These are phyloP conservation scores for Cercospora sp. DNA, from an alignment of 2,329 filamentous ascomycete genomes.

Conservation along the genomic window DNA sequence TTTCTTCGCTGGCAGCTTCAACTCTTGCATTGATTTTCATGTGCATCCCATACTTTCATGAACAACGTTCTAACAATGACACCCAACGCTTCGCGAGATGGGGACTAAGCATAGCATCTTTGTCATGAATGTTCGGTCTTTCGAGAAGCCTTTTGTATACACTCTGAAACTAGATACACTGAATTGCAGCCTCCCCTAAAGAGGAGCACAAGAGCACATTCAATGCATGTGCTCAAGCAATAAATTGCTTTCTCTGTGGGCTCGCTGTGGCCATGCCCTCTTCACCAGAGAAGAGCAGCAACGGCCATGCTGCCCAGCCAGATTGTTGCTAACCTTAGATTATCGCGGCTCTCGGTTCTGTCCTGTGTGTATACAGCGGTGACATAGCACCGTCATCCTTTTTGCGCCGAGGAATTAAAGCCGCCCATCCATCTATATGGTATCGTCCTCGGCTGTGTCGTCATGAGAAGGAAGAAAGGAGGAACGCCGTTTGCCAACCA, in stretches of 20 bases:
- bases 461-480: neutral
- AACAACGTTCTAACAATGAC: neutral
- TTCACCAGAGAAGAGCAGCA: too few species aligned
- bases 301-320: too few species aligned
- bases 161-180: neutral
- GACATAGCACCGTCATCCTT: neutral
- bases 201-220: neutral
- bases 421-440: constrained; percentile 1
- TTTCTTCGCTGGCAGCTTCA: neutral
- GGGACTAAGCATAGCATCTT: neutral
- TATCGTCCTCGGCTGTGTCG: neutral
- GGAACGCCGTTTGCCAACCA: neutral
- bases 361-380: neutral
- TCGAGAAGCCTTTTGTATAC: neutral
- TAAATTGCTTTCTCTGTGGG: neutral
- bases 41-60: neutral
- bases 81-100: neutral
- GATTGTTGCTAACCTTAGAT: neutral
- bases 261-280: too few species aligned
- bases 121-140: neutral
- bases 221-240: neutral
- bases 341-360: neutral
- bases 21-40: neutral
- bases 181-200: neutral
- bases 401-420: neutral